These are phyloP conservation scores for Aspergillus steynii DNA, from an alignment of 495 filamentous ascomycete genomes.

Conservation along the genomic window DNA sequence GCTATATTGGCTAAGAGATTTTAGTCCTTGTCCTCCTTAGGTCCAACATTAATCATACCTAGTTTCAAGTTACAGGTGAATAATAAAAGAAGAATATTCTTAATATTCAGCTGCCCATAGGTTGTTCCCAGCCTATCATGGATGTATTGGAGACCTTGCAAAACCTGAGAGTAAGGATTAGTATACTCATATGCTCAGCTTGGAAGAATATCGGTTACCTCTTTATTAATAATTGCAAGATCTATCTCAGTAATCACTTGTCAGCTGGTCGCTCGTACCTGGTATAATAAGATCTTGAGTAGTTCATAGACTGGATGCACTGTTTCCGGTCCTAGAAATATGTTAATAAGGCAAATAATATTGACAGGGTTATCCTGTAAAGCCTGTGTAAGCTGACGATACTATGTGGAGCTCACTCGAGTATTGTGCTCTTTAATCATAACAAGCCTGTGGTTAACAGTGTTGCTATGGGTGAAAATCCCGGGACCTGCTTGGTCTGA, in stretches of 20 bases:
- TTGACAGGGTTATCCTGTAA: not conserved
- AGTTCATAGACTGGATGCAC: constrained; percentile 6
- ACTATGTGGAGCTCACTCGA: not conserved
- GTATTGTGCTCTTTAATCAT: constrained; percentile 5
- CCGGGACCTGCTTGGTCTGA: constrained; percentile 6
- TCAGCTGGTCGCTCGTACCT: constrained; percentile 9
- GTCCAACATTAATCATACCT: not conserved
- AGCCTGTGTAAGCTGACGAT: constrained; percentile 1
- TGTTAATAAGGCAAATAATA: not conserved
- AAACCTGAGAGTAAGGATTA: constrained; percentile 1
- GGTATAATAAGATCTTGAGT: constrained; percentile 3
- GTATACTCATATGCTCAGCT: not conserved
- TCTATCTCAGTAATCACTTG: constrained; percentile 6
- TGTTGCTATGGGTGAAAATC: constrained; percentile 4
- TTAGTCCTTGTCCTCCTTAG: not conserved
- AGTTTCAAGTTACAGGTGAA: constrained; percentile 1
- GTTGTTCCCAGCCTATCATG: constrained; percentile 6
- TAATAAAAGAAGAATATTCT: constrained; percentile 6
- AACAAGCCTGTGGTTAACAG: constrained; percentile 2
- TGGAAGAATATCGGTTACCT: not conserved
- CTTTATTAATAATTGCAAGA: constrained; percentile 8
- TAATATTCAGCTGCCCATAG: constrained; percentile 4
- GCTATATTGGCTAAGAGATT: constrained; percentile 6
- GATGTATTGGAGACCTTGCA: constrained; percentile 8
- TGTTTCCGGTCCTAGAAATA: not conserved